Conservation (phyloP, 2,329 filamentous ascomycete genomes). For the Aspergillus oerlinghausenensis region DNA sequence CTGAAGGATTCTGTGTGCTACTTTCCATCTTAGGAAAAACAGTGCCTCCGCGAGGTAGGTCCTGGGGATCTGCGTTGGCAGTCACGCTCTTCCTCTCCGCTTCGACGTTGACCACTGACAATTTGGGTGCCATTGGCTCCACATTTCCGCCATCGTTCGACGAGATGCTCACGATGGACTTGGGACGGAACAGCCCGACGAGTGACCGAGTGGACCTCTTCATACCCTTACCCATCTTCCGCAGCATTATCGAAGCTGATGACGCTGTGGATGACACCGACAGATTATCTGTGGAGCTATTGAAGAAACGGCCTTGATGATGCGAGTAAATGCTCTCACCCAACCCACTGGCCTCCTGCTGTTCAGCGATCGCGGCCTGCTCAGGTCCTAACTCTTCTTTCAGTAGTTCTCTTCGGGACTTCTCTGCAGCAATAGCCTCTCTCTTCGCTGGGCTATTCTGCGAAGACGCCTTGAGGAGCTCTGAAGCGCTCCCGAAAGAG, state of each 20-base stretch:
- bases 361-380: conserved; percentile 83
- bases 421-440: conserved; percentile 45
- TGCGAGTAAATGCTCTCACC: conserved; percentile 85
- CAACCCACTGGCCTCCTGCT: conserved; percentile 87
- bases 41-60: conserved; percentile 66
- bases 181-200: conserved; percentile 90
- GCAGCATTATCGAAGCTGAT: conserved; percentile 54
- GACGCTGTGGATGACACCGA: conserved; percentile 47
- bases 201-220: conserved; percentile 89
- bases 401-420: conserved; percentile 61
- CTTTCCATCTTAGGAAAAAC: conserved; percentile 80
- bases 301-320: conserved; percentile 76
- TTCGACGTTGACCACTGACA: conserved; percentile 94
- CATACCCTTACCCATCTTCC: conserved; percentile 99
- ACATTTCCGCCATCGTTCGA: conserved; percentile 59
- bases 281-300: conserved; percentile 88
- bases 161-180: conserved; percentile 76
- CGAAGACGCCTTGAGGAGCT: conserved; percentile 71
- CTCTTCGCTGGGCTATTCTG: conserved; percentile 51
- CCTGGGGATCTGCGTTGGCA: conserved; percentile 60
- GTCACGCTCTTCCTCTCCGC: conserved; percentile 83
- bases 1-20: conserved; percentile 64
- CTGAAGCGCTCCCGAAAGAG: conserved; percentile 92
- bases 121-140: conserved; percentile 71
- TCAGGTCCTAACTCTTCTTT: conserved; percentile 76